A percentile compares a stretch with the other conserved stretches of the same genome.
phyloP scores from a whole-genome alignment of 1,284 basidiomycete genomes.

The Xerocomus nothofagi region DNA sequence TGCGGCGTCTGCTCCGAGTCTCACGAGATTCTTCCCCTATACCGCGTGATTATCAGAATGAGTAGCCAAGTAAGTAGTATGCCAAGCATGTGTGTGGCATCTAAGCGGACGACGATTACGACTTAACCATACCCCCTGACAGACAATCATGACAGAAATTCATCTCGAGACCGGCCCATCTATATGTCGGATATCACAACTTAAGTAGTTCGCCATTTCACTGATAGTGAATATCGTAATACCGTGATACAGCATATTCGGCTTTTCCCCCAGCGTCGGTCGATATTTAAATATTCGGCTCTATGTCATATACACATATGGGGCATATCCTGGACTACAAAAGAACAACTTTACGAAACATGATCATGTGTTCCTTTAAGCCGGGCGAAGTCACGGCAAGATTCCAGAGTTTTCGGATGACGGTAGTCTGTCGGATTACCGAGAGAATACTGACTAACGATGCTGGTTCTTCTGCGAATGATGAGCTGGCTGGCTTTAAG shows the following conservation, averaged over 20 bases:
- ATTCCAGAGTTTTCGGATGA: not conserved
- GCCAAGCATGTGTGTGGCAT: too few species aligned
- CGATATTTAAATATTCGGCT: conserved; percentile 8
- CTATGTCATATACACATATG: conserved; percentile 4
- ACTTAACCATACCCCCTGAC: not conserved
- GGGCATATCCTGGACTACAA: conserved; percentile 3
- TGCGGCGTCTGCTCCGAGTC: not conserved
- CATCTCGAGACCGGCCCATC: not conserved
- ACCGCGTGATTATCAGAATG: conserved; percentile 2
- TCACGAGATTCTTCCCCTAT: conserved; percentile 11
- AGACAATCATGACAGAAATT: not conserved
- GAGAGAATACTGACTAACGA: conserved; percentile 18
- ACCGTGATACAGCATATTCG: conserved; percentile 10
- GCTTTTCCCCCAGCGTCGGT: conserved; percentile 7
- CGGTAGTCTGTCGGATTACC: conserved; percentile 3
- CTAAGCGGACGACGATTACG: not conserved
- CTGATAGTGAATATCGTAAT: not conserved
- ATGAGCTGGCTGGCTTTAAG: conserved; percentile 2
- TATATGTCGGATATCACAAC: not conserved
- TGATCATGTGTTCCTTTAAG: conserved; percentile 1
- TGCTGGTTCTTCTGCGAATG: conserved; percentile 15
- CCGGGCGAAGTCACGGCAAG: conserved; percentile 1
- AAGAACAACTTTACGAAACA: conserved; percentile 5
- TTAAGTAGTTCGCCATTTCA: not conserved
- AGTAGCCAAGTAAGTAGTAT: too few species aligned